Percentiles rank a stretch among this genome's conserved stretches.
These are phyloP conservation scores for Nicotiana knightiana DNA, from an alignment of 257 asterid species.

Conservation along the genomic window DNA sequence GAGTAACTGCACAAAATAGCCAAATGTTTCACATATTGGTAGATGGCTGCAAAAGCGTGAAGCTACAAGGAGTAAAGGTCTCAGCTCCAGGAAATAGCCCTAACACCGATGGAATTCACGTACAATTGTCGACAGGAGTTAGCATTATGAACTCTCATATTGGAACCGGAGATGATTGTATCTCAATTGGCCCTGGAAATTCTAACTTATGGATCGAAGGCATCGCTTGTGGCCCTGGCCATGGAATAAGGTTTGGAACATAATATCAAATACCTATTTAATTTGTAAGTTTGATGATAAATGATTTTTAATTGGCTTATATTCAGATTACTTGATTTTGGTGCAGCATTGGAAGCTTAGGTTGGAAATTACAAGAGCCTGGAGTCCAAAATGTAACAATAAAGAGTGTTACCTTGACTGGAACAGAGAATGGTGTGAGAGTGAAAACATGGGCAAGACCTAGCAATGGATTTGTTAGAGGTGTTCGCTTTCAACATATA, in stretches of 20 bases:
- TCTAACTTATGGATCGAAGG: slow-evolving; percentile 20
- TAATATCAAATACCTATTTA: neutral
- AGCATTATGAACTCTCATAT: slow-evolving; percentile 18
- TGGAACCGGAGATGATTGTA: slow-evolving; percentile 32
- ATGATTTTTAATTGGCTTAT: too few species aligned
- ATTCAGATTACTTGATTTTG: neutral
- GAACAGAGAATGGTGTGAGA: slow-evolving; percentile 16
- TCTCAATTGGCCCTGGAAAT: slow-evolving; percentile 31
- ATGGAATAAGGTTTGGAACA: slow-evolving; percentile 26
- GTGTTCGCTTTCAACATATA: slow-evolving; percentile 11
- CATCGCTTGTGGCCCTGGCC: slow-evolving; percentile 30
- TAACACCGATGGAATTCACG: slow-evolving; percentile 33
- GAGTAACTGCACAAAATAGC: slow-evolving; percentile 25
- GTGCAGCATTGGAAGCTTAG: slow-evolving; percentile 21
- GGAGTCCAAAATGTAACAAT: slow-evolving; percentile 21
- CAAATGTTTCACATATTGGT: slow-evolving; percentile 26
- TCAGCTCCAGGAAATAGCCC: slow-evolving; percentile 25
- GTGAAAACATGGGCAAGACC: slow-evolving; percentile 22
- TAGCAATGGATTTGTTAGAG: slow-evolving; percentile 10
- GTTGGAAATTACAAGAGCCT: slow-evolving; percentile 1
- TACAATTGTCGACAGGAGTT: slow-evolving; percentile 22
- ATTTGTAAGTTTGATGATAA: too few species aligned
- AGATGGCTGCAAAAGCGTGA: slow-evolving; percentile 19
- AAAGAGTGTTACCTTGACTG: neutral
- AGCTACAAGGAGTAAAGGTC: slow-evolving; percentile 15